Percentiles rank a stretch among this genome's conserved stretches.
phyloP scores from a whole-genome alignment of 2,329 filamentous ascomycete genomes.

The Curvularia lunata region DNA sequence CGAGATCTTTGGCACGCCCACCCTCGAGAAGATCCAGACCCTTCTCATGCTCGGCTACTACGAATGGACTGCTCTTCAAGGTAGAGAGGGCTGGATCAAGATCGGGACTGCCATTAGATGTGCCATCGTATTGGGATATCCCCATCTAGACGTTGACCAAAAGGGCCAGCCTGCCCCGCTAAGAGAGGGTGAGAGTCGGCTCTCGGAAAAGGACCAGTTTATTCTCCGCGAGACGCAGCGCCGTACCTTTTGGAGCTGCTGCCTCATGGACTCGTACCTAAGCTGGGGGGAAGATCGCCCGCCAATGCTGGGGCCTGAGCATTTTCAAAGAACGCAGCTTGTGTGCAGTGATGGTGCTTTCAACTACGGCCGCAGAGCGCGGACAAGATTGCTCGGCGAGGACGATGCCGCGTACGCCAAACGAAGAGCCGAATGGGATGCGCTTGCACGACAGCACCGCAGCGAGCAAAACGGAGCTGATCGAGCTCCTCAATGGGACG shows the following conservation, averaged over 20 bases:
- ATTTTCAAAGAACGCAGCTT: slow-evolving; percentile 66
- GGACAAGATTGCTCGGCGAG: slow-evolving; percentile 44
- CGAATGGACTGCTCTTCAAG: slow-evolving; percentile 71
- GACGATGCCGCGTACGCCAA: slow-evolving; percentile 21
- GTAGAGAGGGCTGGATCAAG: slow-evolving; percentile 69
- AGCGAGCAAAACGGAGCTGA: slow-evolving; percentile 4
- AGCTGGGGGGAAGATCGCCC: slow-evolving; percentile 68
- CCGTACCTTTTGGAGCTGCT: slow-evolving; percentile 76
- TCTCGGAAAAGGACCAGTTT: slow-evolving; percentile 50
- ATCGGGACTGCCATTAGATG: slow-evolving; percentile 66
- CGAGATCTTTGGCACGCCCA: slow-evolving; percentile 47
- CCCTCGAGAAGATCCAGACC: slow-evolving; percentile 69
- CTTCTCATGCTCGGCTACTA: slow-evolving; percentile 74
- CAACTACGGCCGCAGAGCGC: slow-evolving; percentile 65
- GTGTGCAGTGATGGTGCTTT: slow-evolving; percentile 72
- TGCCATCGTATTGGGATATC: slow-evolving; percentile 55
- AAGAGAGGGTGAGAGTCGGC: slow-evolving; percentile 14
- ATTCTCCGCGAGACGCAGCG: slow-evolving; percentile 69
- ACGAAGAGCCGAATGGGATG: slow-evolving; percentile 18
- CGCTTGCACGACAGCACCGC: slow-evolving; percentile 4
- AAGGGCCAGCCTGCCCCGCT: slow-evolving; percentile 24
- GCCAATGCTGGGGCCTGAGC: slow-evolving; percentile 64
- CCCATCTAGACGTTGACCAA: slow-evolving; percentile 36
- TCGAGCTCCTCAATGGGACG: slow-evolving; percentile 34
- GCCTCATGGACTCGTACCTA: slow-evolving; percentile 73